Base-by-base conservation (phyloP, 1,284 basidiomycete species). In the Trichosporon sp. region DNA sequence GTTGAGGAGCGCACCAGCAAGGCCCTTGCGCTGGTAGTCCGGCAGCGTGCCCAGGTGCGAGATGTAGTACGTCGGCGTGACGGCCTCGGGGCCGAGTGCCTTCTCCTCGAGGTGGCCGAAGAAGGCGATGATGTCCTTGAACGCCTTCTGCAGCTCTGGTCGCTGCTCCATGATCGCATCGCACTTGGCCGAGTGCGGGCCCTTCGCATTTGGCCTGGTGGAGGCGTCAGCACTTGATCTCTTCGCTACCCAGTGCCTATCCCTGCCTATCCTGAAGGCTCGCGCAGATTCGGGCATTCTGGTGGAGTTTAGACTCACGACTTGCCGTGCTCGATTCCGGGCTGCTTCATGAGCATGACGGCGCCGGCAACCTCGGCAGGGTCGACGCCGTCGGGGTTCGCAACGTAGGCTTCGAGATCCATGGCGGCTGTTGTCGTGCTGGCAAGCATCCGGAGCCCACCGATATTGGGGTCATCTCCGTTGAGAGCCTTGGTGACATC, bases 281-380 rank as follows among this genome's bases (percentile, higher is more conserved):
- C 11, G 38, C 11, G 38, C 38, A 10, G 38, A 11, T 10, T 12
- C 38, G 38, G 38, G 26, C 26, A 26, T 26, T 26, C 12, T 12
- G 38, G 2, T 10, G 38, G 38, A 40, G 11, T 26, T 26, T 40
- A 10, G 11, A 66, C 72, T 69, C 67, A 73, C 72, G 67, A 70
- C 65, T 69, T 68, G n/a, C 69, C 65, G 54, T 70, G 72, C 69
- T 64, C 72, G 12, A 70, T 38, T 6, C 72, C 72, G 7, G 67
- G 67, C 46, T 64, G 72, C 69, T 73, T 73, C 48, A 67, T 69
- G 40, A 70, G 64, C 72, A 73, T 66, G 10, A 73, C 69, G 21
- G 46, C 69, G 35, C 64, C 59, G 0, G 70, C 66, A 4, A 8
- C 26, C n/a, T 64, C 72, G 2, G 32, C 59, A n/a, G 26, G 31